Percentiles rank a stretch among this genome's conserved stretches.
These are phyloP conservation scores for Hirsutella minnesotensis DNA, from an alignment of 2,329 filamentous ascomycete genomes.

Conservation along the genomic window DNA sequence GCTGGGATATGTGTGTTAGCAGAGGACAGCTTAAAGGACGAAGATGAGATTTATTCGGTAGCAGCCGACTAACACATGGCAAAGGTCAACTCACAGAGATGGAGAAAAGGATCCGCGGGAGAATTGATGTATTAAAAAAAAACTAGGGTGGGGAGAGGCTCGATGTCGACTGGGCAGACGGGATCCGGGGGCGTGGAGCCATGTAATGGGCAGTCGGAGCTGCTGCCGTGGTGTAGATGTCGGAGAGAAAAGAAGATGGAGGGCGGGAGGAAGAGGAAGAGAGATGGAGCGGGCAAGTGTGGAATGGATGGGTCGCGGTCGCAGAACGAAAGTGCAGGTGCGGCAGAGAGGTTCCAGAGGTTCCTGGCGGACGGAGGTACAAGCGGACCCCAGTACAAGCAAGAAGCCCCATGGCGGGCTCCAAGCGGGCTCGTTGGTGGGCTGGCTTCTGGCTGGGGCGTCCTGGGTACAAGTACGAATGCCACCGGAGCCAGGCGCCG, in stretches of 20 bases:
- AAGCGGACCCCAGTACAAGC: too few relatives aligned
- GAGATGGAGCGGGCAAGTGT: slow-evolving; percentile 9
- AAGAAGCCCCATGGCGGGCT: too few relatives aligned
- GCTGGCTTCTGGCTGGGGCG: too few relatives aligned
- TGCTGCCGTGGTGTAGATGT: slow-evolving; percentile 12
- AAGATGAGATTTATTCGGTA: neutral
- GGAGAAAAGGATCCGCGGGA: neutral
- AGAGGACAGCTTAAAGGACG: slow-evolving; percentile 1
- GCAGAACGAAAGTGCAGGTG: slow-evolving; percentile 11
- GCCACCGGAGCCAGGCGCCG: too few relatives aligned
- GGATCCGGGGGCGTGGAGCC: slow-evolving; percentile 3
- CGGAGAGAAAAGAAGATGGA: slow-evolving; percentile 1
- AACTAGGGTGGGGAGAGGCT: neutral
- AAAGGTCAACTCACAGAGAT: neutral
- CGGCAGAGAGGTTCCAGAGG: slow-evolving; percentile 12
- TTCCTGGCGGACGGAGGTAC: slow-evolving; percentile 7
- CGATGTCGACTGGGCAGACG: slow-evolving; percentile 2
- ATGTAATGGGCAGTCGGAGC: slow-evolving; percentile 6
- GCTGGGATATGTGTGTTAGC: slow-evolving; percentile 1
- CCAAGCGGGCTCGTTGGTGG: too few relatives aligned
- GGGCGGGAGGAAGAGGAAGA: slow-evolving; percentile 3
- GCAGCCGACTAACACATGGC: slow-evolving; percentile 6
- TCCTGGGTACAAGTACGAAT: too few relatives aligned
- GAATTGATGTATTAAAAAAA: neutral
- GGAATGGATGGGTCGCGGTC: slow-evolving; percentile 13